phyloP scores from a whole-genome alignment of 352 stramenopile species.

The Globisporangium camurandrum region DNA sequence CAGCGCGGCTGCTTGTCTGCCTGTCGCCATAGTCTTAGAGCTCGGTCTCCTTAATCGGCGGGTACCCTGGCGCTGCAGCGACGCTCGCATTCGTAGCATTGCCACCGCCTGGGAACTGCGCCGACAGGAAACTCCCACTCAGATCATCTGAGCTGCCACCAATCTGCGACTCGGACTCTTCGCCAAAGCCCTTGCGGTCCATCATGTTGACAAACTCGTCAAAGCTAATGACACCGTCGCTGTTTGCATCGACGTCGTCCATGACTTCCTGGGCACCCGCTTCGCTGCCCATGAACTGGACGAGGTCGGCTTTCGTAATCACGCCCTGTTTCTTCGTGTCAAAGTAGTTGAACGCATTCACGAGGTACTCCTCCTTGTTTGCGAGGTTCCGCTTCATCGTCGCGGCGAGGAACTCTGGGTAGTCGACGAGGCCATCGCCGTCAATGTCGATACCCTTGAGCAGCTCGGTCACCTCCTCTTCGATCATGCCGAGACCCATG shows the following conservation, averaged over 20 bases:
- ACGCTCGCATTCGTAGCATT: too few species aligned
- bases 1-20: too few species aligned
- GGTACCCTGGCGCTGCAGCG: slow-evolving; percentile 12
- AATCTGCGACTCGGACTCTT: slow-evolving; percentile 42
- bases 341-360: slow-evolving; percentile 90
- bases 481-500: slow-evolving; percentile 84
- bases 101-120: slow-evolving; percentile 25
- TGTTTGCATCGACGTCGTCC: slow-evolving; percentile 85
- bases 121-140: slow-evolving; percentile 40
- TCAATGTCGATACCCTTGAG: slow-evolving; percentile 89
- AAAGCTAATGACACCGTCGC: slow-evolving; percentile 90
- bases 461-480: slow-evolving; percentile 83
- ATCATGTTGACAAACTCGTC: slow-evolving; percentile 91
- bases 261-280: slow-evolving; percentile 90
- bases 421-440: slow-evolving; percentile 82
- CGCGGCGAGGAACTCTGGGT: slow-evolving; percentile 87
- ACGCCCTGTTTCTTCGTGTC: slow-evolving; percentile 80
- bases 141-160: slow-evolving; percentile 52
- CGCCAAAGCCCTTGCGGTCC: slow-evolving; percentile 76
- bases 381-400: slow-evolving; percentile 88
- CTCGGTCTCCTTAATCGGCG: slow-evolving; percentile 68
- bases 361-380: slow-evolving; percentile 83
- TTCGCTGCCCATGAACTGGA: slow-evolving; percentile 89
- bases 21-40: too few species aligned
- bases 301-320: slow-evolving; percentile 86